Base-by-base conservation (phyloP, 805 yeast genomes). In the Kazachstania africana region DNA sequence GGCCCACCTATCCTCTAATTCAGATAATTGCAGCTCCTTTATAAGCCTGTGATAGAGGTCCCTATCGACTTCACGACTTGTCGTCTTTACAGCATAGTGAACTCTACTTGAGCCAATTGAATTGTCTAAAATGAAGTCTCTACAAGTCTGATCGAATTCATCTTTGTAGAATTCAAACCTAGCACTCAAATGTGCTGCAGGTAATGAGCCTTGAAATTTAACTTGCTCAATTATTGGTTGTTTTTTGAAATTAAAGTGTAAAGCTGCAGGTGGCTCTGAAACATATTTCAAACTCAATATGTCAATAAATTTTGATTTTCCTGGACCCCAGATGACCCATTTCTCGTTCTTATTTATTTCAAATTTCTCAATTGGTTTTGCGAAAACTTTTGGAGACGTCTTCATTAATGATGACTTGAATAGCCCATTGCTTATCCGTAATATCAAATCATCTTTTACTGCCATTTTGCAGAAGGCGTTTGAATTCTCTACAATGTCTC, bases 141-240 rank as follows among this genome's bases (percentile, higher is more conserved):
- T 65, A 12, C 85, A 70, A 9, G 78, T 72, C 40, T 72, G 75
- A 51, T 88, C 95, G 40, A 78, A 76, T 36, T 72, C 84, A 39
- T 88, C 96, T 37, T 87, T 78, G 51, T 72, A 82, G 34, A 72
- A 73, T 56, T 88, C 98, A 49, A 83, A 88, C 32, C 98, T 57
- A 1, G 97, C 95, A 31, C 94, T 76, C 22, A 88, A 45, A 60
- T 87, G 94, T 0, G 85, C 81, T 12, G 74, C 60, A 5, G 67
- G 67, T 14, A 60, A 39, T 1, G 47, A 66, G 18, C 71, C 69
- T 34, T 65, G 62, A 41, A 72, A 73, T 39, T 63, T 63, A 5
- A 72, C 51, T 25, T 37, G 43, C 28, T 51, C 53, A 10, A 49
- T 36, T 10, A 37, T 36, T 5, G 31, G 20, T 4, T 25, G 22